Conservation (phyloP, 441 rosid genomes). For the Gossypium gossypioides region DNA sequence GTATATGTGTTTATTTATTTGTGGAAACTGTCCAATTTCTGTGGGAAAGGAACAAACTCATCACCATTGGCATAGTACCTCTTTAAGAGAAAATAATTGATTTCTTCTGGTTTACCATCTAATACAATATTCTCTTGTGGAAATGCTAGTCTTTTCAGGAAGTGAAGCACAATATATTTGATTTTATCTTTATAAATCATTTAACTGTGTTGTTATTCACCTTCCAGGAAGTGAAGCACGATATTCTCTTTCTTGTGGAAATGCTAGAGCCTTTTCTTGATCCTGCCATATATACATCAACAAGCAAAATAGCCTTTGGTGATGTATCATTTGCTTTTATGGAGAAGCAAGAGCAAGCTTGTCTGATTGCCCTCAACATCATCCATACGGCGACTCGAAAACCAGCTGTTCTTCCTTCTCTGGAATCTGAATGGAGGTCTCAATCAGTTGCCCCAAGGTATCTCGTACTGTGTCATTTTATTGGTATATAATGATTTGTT, state of each 20-base stretch:
- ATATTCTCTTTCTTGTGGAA: constrained; percentile 75
- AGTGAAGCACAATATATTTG: neutral
- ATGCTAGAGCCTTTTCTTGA: constrained; percentile 82
- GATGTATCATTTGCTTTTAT: constrained; percentile 40
- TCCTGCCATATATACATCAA: constrained; percentile 48
- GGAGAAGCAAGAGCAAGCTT: constrained; percentile 54
- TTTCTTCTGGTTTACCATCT: neutral
- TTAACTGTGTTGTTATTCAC: constrained; percentile 13
- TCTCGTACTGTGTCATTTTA: constrained; percentile 10
- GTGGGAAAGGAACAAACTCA: neutral
- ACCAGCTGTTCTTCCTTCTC: constrained; percentile 69
- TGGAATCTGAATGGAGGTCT: constrained; percentile 78
- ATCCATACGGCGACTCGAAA: constrained; percentile 64
- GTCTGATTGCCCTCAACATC: constrained; percentile 51
- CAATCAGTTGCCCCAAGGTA: constrained; percentile 85
- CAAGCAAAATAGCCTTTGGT: constrained; percentile 56
- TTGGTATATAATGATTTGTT: constrained; percentile 2
- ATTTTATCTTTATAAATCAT: neutral
- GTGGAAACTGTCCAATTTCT: constrained; percentile 2
- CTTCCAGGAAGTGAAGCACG: constrained; percentile 71
- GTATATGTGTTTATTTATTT: neutral
- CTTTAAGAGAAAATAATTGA: neutral
- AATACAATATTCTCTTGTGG: neutral
- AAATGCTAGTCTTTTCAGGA: neutral
- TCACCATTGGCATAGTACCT: neutral